phyloP scores from a whole-genome alignment of 2,329 filamentous ascomycete species.

The Trichoderma afroharzianum region DNA sequence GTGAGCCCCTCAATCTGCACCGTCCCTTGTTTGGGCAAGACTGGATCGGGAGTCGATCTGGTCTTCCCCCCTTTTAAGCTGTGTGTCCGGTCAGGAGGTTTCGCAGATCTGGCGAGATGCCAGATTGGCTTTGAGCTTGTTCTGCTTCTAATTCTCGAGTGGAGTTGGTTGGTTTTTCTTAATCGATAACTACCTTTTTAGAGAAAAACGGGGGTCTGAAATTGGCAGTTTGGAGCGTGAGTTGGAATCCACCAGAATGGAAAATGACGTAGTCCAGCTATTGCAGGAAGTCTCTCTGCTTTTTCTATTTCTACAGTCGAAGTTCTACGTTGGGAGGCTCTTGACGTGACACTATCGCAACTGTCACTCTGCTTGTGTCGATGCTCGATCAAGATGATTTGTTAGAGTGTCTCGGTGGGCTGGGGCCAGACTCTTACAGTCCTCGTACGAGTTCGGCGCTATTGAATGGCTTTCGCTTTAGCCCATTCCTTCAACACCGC shows the following conservation, averaged over 20 bases:
- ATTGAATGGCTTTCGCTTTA: background rate
- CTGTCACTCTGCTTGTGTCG: background rate
- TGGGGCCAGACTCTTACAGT: background rate
- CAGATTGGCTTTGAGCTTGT: background rate
- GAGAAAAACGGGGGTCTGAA: background rate
- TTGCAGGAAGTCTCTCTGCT: background rate
- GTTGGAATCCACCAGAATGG: background rate
- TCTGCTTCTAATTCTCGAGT: background rate
- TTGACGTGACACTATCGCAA: background rate
- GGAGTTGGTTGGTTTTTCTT: background rate
- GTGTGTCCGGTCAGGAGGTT: background rate
- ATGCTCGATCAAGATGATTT: background rate
- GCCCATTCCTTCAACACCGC: background rate
- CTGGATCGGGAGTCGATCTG: background rate
- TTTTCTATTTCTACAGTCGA: background rate
- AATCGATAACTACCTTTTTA: background rate
- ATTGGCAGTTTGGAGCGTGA: background rate
- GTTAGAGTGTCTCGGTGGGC: background rate
- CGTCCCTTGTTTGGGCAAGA: background rate
- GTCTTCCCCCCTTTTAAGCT: background rate
- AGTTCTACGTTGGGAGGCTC: background rate
- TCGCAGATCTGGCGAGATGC: too few species aligned
- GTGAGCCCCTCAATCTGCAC: background rate
- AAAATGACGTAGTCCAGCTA: background rate
- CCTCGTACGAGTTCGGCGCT: background rate